Percentiles rank a stretch among this genome's conserved stretches.
phyloP scores from a whole-genome alignment of 2,329 filamentous ascomycete genomes.

The Hirsutella rhossiliensis region DNA sequence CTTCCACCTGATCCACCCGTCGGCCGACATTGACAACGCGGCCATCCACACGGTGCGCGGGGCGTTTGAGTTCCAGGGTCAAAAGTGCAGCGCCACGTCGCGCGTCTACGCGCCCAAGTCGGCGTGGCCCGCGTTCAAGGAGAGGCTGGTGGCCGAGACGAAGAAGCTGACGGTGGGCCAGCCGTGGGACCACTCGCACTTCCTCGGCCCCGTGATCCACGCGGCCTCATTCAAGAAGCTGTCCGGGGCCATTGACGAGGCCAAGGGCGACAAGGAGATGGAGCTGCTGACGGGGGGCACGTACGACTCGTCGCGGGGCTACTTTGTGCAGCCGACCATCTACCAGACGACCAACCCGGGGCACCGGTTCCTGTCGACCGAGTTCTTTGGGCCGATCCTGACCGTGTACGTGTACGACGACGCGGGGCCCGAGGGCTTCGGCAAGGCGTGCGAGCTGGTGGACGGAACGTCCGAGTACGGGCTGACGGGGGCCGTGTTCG shows the following conservation, averaged over 20 bases:
- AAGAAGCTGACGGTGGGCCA: conserved; percentile 58
- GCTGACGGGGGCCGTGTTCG: conserved; percentile 66
- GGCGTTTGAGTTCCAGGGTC: conserved; percentile 83
- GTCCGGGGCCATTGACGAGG: conserved; percentile 61
- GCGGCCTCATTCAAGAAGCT: conserved; percentile 72
- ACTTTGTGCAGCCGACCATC: conserved; percentile 74
- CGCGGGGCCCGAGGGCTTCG: conserved; percentile 41
- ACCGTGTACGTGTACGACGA: conserved; percentile 71
- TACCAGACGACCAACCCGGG: conserved; percentile 62
- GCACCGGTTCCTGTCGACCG: conserved; percentile 62
- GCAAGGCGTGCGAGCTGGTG: conserved; percentile 47
- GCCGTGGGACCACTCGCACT: conserved; percentile 60
- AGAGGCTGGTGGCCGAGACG: conserved; percentile 55
- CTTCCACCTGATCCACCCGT: conserved; percentile 72
- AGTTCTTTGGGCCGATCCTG: conserved; percentile 74
- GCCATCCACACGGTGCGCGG: conserved; percentile 73
- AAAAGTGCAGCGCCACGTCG: conserved; percentile 82
- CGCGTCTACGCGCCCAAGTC: conserved; percentile 68
- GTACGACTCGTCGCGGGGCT: conserved; percentile 68
- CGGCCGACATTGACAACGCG: conserved; percentile 68
- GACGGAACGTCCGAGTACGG: conserved; percentile 67
- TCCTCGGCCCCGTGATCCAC: conserved; percentile 83
- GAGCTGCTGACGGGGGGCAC: conserved; percentile 64
- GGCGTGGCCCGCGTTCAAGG: conserved; percentile 59
- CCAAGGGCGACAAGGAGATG: conserved; percentile 63